Conservation (phyloP, 2,329 filamentous ascomycete genomes). For the Claviceps quebecensis region DNA sequence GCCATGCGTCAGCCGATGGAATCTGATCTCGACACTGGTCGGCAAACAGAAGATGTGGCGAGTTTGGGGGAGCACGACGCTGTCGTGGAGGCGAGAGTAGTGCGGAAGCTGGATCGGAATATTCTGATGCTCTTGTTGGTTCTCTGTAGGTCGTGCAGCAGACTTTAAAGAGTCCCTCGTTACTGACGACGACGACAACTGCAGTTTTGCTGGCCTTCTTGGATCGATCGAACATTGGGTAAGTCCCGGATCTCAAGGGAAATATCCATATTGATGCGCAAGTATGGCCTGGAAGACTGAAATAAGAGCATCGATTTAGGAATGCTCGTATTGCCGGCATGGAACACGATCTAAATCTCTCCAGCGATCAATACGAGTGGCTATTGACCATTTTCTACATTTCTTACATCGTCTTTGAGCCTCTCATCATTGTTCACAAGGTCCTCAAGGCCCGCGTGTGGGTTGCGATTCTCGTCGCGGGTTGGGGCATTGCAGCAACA, state of each 20-base stretch:
- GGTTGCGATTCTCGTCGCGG: slow-evolving; percentile 4
- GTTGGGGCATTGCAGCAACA: slow-evolving; percentile 12
- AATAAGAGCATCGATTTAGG: slow-evolving; percentile 1
- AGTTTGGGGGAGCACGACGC: not conserved
- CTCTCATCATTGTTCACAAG: slow-evolving; percentile 7
- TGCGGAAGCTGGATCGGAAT: slow-evolving; percentile 1
- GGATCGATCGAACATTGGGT: slow-evolving; percentile 11
- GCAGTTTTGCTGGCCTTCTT: slow-evolving; percentile 10
- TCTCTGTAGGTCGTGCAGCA: slow-evolving; percentile 1
- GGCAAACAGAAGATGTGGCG: not conserved
- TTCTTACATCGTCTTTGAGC: slow-evolving; percentile 8
- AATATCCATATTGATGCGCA: not conserved
- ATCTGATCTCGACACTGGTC: not conserved
- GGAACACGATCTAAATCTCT: slow-evolving; percentile 9
- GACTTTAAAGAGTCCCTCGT: not conserved
- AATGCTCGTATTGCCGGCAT: slow-evolving; percentile 13
- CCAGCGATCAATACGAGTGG: slow-evolving; percentile 10
- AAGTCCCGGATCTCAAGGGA: not conserved
- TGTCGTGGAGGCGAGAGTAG: slow-evolving; percentile 1
- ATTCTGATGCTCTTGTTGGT: not conserved
- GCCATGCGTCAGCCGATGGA: not conserved
- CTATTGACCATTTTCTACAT: slow-evolving; percentile 14
- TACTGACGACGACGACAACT: not conserved
- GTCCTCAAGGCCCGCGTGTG: slow-evolving; percentile 4
- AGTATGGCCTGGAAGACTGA: not conserved